Percentiles rank a stretch among this genome's conserved stretches.
Evolutionary conservation across 169 alveolate species (phyloP).

Genomic region (Eimeria praecox): DNA sequence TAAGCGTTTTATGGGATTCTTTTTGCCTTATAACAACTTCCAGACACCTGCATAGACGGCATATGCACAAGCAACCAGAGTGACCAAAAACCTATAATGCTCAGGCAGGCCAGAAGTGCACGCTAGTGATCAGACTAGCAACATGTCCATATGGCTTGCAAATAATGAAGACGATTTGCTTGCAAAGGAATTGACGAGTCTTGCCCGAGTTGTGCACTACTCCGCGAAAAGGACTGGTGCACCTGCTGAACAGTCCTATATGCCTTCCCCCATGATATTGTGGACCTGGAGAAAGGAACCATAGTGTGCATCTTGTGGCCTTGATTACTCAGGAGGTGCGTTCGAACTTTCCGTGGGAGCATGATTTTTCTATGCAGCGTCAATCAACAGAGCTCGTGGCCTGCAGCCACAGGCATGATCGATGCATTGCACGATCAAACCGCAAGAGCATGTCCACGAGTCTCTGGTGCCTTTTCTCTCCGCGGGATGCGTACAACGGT

Average conservation of each 20-base stretch:
- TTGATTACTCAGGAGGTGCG: background rate
- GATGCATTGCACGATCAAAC: background rate
- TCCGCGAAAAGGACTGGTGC: background rate
- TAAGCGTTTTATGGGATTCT: background rate
- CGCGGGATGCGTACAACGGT: background rate
- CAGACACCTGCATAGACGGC: background rate
- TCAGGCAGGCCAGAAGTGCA: background rate
- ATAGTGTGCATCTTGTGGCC: background rate
- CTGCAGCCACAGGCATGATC: background rate
- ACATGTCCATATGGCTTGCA: background rate
- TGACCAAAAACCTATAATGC: background rate
- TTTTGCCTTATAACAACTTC: background rate
- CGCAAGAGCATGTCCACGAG: background rate
- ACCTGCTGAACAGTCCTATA: background rate
- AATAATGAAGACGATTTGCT: background rate
- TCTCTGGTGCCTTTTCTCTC: background rate
- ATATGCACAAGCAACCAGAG: background rate
- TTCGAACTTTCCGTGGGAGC: background rate
- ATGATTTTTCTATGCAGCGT: background rate
- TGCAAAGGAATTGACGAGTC: background rate
- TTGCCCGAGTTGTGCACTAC: background rate
- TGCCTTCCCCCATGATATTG: too few relatives aligned
- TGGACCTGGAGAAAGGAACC: background rate
- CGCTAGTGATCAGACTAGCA: background rate
- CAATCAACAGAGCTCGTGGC: background rate